Evolutionary conservation across 495 filamentous ascomycete genomes (phyloP), one percentile per base, ranked within the genome.

Genomic region (Aspergillus heteromorphus): DNA sequence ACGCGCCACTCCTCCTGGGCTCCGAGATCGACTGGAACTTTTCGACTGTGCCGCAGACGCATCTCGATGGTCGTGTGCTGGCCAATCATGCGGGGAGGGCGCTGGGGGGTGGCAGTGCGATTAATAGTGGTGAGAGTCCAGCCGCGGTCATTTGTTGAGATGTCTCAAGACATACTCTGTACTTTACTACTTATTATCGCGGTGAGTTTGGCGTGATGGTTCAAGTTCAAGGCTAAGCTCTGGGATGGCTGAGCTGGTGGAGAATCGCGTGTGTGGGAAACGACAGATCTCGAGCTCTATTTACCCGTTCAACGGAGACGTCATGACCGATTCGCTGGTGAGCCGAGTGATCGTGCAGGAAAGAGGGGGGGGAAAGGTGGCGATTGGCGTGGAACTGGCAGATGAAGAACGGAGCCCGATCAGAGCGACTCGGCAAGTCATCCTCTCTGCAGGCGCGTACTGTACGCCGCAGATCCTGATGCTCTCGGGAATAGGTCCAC

Each of bases 401-500:
- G 61, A 66, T 45, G 69, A 59, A 19, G 34, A 13, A 9, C 34
- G n/a, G 13, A 49, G 52, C 34, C 56, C 45, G 10, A 43, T 70
- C 30, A 60, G 45, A 17, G 65, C 57, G 11, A 49, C 19, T 30
- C 55, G 57, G 20, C 71, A 75, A 53, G 58, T 75, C 19, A 64
- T 75, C 25, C 31, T 73, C 2, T 62, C 60, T 4, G 55, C 58
- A 2, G 71, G 69, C 10, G 45, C 65, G 9, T 57, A 65, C 29
- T 59, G 63, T 8, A 66, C 71, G 0, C 71, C 71, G 6, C 66
- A 71, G 45, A 27, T 76, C 4, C 62, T 76, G 34, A 67, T 69
- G 60, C 60, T 72, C 23, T 72, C 66, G 0, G 73, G 73, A 11
- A 63, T 75, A 29, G 71, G 71, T 30, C 53, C 41, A 70, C 70